Evolutionary conservation across 2,329 filamentous ascomycete genomes (phyloP).

Genomic region (Ophiostoma pallidulum): DNA sequence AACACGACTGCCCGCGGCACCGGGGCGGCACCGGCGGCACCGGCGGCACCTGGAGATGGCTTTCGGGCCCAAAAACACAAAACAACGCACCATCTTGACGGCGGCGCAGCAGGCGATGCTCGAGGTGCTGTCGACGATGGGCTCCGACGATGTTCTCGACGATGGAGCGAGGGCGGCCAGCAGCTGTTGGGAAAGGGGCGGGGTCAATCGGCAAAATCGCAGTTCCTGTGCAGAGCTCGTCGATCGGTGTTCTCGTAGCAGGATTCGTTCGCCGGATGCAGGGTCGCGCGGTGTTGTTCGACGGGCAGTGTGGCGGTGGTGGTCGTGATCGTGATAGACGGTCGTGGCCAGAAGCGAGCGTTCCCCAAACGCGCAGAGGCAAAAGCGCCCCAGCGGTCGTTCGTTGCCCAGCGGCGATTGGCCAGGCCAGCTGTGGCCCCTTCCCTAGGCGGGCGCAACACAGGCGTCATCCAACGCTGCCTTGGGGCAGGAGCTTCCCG

Average conservation of each 20-base stretch:
- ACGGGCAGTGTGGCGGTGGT: not conserved
- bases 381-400: not conserved
- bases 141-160: no score
- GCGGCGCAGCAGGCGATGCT: not conserved
- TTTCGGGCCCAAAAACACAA: no score
- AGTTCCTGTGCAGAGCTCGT: no score
- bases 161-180: not conserved
- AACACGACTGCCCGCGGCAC: no score
- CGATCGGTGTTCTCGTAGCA: not conserved
- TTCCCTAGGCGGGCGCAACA: no score
- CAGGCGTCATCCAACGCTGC: constrained; percentile 17
- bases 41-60: no score
- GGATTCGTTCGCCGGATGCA: no score
- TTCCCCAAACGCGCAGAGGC: constrained; percentile 1
- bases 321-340: not conserved
- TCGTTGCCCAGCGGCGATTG: constrained; percentile 8
- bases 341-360: not conserved
- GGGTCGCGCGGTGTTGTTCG: no score
- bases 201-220: no score
- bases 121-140: not conserved
- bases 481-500: constrained; percentile 11
- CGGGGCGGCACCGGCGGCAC: no score
- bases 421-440: constrained; percentile 1
- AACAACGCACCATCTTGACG: constrained; percentile 31
- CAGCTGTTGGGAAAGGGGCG: not conserved